Conservation (phyloP, 345 rosid species). For the Rhodamnia argentea region DNA sequence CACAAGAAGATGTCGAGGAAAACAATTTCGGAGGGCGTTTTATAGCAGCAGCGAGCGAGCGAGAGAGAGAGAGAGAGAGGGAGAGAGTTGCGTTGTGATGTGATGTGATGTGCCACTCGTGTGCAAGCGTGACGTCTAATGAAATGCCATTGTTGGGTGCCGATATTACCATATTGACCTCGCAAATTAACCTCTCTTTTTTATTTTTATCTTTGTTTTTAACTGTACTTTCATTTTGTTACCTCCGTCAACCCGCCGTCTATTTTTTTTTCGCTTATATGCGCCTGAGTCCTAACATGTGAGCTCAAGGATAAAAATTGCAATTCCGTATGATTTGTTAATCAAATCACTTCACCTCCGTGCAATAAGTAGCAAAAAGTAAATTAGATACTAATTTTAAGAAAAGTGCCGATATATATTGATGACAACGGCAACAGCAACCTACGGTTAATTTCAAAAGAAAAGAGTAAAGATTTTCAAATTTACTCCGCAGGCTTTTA, state of each 20-base stretch:
- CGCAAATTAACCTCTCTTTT: not conserved
- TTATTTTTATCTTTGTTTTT: not conserved
- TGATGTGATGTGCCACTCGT: not conserved
- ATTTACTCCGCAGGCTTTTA: not conserved
- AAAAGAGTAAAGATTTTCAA: not conserved
- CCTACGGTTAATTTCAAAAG: not conserved
- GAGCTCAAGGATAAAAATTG: not conserved
- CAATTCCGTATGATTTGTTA: not conserved
- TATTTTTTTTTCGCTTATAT: not conserved
- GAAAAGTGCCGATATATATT: not conserved
- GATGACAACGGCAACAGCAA: no score
- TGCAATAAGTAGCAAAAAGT: not conserved
- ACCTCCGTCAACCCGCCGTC: not conserved
- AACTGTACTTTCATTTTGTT: not conserved
- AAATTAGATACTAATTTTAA: not conserved
- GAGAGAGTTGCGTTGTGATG: not conserved
- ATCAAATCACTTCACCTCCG: not conserved
- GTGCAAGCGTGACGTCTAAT: not conserved
- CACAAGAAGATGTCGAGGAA: not conserved
- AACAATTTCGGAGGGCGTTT: not conserved
- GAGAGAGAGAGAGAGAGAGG: not conserved
- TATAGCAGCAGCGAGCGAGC: not conserved
- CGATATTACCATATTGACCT: not conserved
- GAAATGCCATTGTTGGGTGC: not conserved
- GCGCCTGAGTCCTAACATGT: not conserved